Evolutionary conservation across 345 rosid genomes (phyloP), one percentile per base, ranked within the genome.

Genomic region (Aquilaria malaccensis): DNA sequence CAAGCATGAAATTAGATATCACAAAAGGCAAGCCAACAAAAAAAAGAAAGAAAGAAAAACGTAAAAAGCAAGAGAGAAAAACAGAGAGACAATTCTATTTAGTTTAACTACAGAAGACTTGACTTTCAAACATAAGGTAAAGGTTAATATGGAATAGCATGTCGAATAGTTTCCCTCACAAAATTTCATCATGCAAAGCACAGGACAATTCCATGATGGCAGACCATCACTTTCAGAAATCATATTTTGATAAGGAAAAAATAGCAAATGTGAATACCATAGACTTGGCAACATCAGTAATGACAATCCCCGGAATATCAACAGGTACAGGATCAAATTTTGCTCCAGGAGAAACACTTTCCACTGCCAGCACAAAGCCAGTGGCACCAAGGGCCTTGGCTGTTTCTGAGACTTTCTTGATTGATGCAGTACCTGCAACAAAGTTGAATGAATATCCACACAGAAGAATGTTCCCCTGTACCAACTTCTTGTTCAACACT

Each of bases 341-440:
- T 46, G 97, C 75, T 73, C 96, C 99, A 1, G 99, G 97, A 64
- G 97, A 88, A 56, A 77, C 87, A 72, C 75, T 88, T 82, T 95
- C 99, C n/a, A 95, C 99, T 58, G 86, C 99, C 60, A 95, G 96
- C 74, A 95, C 96, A 72, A 95, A 95, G 56, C 99, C 99, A 78
- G 69, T 81, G 1, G 99, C 99, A 29, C 96, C 96, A n/a, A 95
- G 86, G 75, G 77, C 79, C 81, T 85, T 86, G 59, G 96, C 97
- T 33, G 99, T 86, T 76, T 88, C 87, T 2, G 95, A 80, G 37
- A 95, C 99, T 79, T 88, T 95, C 81, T 91, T 95, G 69, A 91
- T 79, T 22, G 99, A 91, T 64, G 99, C 88, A 50, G 96, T 83
- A 33, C 99, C 99, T 69, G 76, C 79, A 63, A 95, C 95, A 70